Percentiles rank a stretch among this genome's conserved stretches.
These are phyloP conservation scores for Hypoxylon perforatum DNA, from an alignment of 495 filamentous ascomycete species.

Conservation along the genomic window DNA sequence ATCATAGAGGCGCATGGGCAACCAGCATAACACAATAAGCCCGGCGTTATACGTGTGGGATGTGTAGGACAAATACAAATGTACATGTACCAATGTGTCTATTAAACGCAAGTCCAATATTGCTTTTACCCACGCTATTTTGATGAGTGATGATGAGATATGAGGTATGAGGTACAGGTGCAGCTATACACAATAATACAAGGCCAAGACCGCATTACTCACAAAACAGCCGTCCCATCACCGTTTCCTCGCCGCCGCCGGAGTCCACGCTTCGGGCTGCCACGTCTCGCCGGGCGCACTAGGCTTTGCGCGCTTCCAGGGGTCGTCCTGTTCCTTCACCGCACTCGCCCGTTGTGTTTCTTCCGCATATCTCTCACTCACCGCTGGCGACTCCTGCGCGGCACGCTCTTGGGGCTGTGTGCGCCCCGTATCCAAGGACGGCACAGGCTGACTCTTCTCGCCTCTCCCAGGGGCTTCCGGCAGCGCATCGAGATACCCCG, in stretches of 20 bases:
- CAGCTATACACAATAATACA: slow-evolving; percentile 31
- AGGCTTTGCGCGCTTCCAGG: slow-evolving; percentile 67
- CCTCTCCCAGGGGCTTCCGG: not conserved
- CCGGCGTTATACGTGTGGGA: too few species aligned
- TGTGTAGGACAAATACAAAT: too few species aligned
- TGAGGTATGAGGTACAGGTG: too few species aligned
- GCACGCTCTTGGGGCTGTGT: slow-evolving; percentile 25
- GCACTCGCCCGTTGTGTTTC: slow-evolving; percentile 26
- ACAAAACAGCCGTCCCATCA: slow-evolving; percentile 16
- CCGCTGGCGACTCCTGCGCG: slow-evolving; percentile 35
- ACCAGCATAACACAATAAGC: too few species aligned
- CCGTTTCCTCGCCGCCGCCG: slow-evolving; percentile 52
- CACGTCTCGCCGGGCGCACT: slow-evolving; percentile 73
- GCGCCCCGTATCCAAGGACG: slow-evolving; percentile 16
- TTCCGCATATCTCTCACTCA: slow-evolving; percentile 42
- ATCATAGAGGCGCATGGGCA: too few species aligned
- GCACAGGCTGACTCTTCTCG: slow-evolving; percentile 27
- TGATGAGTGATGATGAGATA: slow-evolving; percentile 15
- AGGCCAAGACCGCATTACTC: slow-evolving; percentile 4
- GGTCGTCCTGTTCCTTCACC: slow-evolving; percentile 57
- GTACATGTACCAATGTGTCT: slow-evolving; percentile 3
- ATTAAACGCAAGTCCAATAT: slow-evolving; percentile 4
- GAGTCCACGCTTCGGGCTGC: slow-evolving; percentile 81
- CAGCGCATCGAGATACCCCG: slow-evolving; percentile 50
- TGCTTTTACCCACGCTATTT: slow-evolving; percentile 6